Conservation (phyloP, 345 rosid genomes). For the Salix suchowensis region DNA sequence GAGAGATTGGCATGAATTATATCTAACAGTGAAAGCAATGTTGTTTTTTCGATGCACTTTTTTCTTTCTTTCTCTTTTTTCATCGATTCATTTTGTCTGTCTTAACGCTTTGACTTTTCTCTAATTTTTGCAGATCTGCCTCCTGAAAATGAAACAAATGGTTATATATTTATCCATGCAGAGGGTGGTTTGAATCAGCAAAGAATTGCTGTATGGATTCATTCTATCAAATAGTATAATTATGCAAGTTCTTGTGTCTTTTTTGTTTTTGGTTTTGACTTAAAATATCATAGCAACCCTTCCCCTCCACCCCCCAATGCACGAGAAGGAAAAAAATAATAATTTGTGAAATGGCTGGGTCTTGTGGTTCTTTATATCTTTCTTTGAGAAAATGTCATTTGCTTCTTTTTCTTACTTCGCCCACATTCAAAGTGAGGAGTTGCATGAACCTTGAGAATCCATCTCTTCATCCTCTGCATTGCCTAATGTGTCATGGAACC, state of each 20-base stretch:
- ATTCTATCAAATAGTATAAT: slow-evolving; percentile 11
- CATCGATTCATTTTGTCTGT: background rate
- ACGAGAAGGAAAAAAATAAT: background rate
- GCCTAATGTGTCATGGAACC: no score
- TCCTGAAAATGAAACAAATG: slow-evolving; percentile 88
- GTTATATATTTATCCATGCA: slow-evolving; percentile 94
- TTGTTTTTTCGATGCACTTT: background rate
- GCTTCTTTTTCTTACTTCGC: no score
- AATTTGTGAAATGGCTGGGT: background rate
- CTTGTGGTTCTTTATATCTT: no score
- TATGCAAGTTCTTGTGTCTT: slow-evolving; percentile 1
- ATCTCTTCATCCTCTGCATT: no score
- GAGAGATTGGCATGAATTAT: background rate
- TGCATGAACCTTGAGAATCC: no score
- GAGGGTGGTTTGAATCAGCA: slow-evolving; percentile 99
- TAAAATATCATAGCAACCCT: background rate
- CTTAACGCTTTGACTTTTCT: slow-evolving; percentile 9
- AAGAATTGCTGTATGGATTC: slow-evolving; percentile 82
- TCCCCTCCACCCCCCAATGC: background rate
- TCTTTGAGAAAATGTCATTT: no score
- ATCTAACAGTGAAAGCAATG: background rate
- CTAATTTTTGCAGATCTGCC: slow-evolving; percentile 63
- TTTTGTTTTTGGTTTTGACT: background rate
- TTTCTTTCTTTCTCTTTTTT: background rate
- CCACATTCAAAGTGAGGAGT: no score